Percentiles rank a stretch among this genome's conserved stretches.
Evolutionary conservation across 306 rosid species (phyloP).

Genomic region (Luffa aegyptiaca): DNA sequence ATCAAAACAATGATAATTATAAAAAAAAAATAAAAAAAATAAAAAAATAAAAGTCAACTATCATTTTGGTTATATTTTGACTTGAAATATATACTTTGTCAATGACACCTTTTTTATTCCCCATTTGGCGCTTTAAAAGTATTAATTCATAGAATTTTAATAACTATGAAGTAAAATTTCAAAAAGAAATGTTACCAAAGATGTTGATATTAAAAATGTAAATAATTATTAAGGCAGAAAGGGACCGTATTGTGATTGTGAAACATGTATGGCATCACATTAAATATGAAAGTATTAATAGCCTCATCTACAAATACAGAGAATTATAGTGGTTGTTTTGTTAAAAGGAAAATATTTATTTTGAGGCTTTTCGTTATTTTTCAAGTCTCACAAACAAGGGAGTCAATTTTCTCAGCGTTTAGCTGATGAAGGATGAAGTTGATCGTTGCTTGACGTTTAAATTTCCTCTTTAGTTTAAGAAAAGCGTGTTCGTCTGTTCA

Average conservation of each 20-base stretch:
- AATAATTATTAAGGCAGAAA: background rate
- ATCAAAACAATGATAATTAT: background rate
- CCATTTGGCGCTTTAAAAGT: background rate
- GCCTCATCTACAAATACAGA: background rate
- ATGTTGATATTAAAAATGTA: background rate
- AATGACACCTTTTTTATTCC: background rate
- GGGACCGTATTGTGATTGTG: background rate
- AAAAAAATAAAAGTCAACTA: background rate
- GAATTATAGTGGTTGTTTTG: background rate
- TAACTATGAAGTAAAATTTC: background rate
- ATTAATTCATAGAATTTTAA: background rate
- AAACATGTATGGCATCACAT: background rate
- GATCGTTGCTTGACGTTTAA: slow-evolving; percentile 26
- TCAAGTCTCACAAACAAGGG: background rate
- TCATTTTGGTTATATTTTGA: background rate
- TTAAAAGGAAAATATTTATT: background rate
- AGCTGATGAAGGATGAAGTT: slow-evolving; percentile 25
- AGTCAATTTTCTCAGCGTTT: slow-evolving; percentile 20
- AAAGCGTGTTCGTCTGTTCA: background rate
- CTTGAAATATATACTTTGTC: background rate
- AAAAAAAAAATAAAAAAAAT: background rate
- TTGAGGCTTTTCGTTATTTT: background rate
- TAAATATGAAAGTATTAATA: background rate
- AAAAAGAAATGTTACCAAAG: background rate
- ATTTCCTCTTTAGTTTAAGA: background rate